Conservation (phyloP, 2,329 filamentous ascomycete species). For the Nigrospora sphaerica region DNA sequence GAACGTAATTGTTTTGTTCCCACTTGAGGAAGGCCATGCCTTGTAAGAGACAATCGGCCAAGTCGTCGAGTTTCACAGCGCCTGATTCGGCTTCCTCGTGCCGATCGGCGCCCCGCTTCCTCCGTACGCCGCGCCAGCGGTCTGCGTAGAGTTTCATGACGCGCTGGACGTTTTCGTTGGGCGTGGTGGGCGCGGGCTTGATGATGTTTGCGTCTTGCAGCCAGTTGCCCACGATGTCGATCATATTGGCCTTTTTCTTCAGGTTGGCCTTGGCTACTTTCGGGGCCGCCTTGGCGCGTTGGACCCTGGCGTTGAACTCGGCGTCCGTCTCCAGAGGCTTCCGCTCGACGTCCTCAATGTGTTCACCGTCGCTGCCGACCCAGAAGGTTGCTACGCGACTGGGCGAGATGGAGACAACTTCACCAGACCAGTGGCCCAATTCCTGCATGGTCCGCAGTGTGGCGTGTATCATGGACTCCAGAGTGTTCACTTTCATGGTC, state of each 20-base stretch:
- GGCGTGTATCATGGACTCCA: slow-evolving; percentile 77
- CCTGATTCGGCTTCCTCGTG: slow-evolving; percentile 25
- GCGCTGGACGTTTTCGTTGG: background rate
- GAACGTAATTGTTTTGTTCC: slow-evolving; percentile 50
- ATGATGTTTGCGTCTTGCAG: slow-evolving; percentile 21
- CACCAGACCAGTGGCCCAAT: slow-evolving; percentile 32
- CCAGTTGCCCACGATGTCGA: slow-evolving; percentile 54
- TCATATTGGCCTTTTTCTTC: slow-evolving; percentile 19
- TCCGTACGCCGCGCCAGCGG: slow-evolving; percentile 13
- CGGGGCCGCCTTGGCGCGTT: background rate
- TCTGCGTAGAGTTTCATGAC: slow-evolving; percentile 8
- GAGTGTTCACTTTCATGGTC: slow-evolving; percentile 74
- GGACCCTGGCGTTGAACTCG: slow-evolving; percentile 2
- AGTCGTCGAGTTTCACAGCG: slow-evolving; percentile 66
- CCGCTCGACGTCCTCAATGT: slow-evolving; percentile 5
- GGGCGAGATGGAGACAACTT: slow-evolving; percentile 44
- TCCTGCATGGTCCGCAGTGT: slow-evolving; percentile 50
- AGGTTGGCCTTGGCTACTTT: background rate
- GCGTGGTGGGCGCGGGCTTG: background rate
- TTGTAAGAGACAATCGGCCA: slow-evolving; percentile 74
- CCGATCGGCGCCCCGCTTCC: slow-evolving; percentile 5
- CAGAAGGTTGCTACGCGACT: slow-evolving; percentile 49
- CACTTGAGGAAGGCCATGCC: slow-evolving; percentile 71
- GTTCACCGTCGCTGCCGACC: slow-evolving; percentile 20
- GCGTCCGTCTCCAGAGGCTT: background rate